phyloP scores from a whole-genome alignment of 73 alveolate species.

The Symbiodinium pilosum region DNA sequence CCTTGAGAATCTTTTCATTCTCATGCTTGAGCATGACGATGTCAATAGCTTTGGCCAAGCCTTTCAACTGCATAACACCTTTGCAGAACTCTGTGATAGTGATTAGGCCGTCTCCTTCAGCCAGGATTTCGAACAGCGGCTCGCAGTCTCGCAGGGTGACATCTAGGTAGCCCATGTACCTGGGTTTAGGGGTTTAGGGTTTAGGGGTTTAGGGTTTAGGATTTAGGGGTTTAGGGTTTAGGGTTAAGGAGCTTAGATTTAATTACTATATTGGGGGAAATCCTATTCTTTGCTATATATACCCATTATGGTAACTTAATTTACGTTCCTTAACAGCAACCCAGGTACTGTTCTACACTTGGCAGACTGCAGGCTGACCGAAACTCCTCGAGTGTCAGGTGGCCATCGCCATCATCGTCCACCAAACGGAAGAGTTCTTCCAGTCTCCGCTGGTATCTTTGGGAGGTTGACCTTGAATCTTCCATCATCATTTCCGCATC shows the following conservation, averaged over 20 bases:
- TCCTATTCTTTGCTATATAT: no score
- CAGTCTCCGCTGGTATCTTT: constrained; percentile 22
- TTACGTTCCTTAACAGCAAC: no score
- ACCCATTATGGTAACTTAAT: no score
- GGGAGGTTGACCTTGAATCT: constrained; percentile 17
- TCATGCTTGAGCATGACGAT: not conserved
- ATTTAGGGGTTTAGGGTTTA: no score
- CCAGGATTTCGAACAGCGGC: constrained; percentile 30
- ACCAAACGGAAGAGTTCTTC: constrained; percentile 24
- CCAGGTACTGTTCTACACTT: constrained; percentile 11
- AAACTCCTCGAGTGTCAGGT: constrained; percentile 47
- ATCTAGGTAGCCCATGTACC: not conserved
- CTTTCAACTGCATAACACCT: constrained; percentile 31
- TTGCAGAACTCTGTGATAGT: constrained; percentile 34
- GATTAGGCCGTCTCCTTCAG: constrained; percentile 17
- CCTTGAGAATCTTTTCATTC: not conserved
- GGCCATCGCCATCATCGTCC: constrained; percentile 64
- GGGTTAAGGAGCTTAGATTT: no score
- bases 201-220: no score
- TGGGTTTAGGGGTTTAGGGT: no score
- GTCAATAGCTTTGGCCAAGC: constrained; percentile 23
- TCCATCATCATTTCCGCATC: constrained; percentile 79
- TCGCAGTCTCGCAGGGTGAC: constrained; percentile 35
- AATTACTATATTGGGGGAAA: no score
- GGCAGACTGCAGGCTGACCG: constrained; percentile 32